These are phyloP conservation scores for Wickerhamomyces alni DNA, from an alignment of 805 yeast genomes.

Conservation along the genomic window DNA sequence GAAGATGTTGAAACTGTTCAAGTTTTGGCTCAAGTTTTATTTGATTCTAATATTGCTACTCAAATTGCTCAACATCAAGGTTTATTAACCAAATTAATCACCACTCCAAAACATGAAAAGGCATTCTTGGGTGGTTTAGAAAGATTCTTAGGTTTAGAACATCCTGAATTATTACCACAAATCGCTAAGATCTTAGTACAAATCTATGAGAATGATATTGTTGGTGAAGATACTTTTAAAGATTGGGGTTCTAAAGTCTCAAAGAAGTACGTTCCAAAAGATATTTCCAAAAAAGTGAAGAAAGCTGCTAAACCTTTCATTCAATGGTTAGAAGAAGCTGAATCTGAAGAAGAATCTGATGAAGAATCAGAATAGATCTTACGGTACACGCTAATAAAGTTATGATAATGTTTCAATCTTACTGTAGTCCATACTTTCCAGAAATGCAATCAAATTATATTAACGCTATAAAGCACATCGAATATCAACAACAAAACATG, in stretches of 20 bases:
- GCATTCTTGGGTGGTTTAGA: conserved; percentile 95
- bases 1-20: conserved; percentile 74
- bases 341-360: conserved; percentile 53
- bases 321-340: conserved; percentile 93
- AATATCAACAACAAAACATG: too few species aligned
- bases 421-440: too few species aligned
- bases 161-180: conserved; percentile 60
- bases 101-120: conserved; percentile 66
- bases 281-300: conserved; percentile 86
- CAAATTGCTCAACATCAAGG: conserved; percentile 79
- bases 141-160: conserved; percentile 80
- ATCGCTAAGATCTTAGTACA: conserved; percentile 80
- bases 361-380: conserved; percentile 17
- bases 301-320: conserved; percentile 94
- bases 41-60: conserved; percentile 67
- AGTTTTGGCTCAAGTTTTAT: conserved; percentile 87
- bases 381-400: background rate
- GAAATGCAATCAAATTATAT: too few species aligned
- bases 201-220: conserved; percentile 76
- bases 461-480: too few species aligned
- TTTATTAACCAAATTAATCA: conserved; percentile 70
- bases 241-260: conserved; percentile 90
- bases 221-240: conserved; percentile 74
- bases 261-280: conserved; percentile 91
- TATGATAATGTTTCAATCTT: background rate